Evolutionary conservation across 1,139 yeast species (phyloP).

Genomic region (Protomyces inundatus): DNA sequence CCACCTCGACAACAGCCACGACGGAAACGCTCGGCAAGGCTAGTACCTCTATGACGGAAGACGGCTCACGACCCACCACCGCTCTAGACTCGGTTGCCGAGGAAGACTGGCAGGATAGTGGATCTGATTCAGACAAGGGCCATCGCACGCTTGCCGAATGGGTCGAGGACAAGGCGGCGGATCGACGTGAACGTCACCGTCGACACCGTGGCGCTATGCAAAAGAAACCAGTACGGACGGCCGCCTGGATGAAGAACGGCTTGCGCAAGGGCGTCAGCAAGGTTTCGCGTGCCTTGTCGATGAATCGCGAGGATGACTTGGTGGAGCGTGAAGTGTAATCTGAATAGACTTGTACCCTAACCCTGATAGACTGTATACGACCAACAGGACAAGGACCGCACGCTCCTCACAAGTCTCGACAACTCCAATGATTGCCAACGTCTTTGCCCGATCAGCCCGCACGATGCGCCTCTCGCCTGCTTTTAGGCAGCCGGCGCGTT

Average conservation of each 20-base stretch:
- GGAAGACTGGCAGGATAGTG: slow-evolving; percentile 5
- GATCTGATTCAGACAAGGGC: not conserved
- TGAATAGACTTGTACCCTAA: not conserved
- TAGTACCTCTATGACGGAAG: not conserved
- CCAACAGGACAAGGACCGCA: not conserved
- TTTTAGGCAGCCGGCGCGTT: not conserved
- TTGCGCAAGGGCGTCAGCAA: slow-evolving; percentile 7
- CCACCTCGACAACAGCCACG: not conserved
- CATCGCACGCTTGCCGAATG: slow-evolving; percentile 11
- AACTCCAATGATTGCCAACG: not conserved
- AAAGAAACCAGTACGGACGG: slow-evolving; percentile 20
- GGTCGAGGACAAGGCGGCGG: slow-evolving; percentile 14
- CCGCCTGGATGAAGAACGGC: slow-evolving; percentile 20
- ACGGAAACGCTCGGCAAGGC: not conserved
- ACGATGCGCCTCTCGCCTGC: not conserved
- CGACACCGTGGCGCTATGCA: slow-evolving; percentile 25
- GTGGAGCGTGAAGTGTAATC: slow-evolving; percentile 17
- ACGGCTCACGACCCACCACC: not conserved
- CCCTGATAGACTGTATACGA: not conserved
- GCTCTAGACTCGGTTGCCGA: not conserved
- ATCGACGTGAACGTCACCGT: slow-evolving; percentile 16
- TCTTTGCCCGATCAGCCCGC: not conserved
- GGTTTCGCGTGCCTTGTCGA: slow-evolving; percentile 9
- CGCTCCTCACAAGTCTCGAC: not conserved
- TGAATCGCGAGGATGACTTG: slow-evolving; percentile 18